phyloP scores from a whole-genome alignment of 208 protist genomes.

The Acanthamoeba pearcei region DNA sequence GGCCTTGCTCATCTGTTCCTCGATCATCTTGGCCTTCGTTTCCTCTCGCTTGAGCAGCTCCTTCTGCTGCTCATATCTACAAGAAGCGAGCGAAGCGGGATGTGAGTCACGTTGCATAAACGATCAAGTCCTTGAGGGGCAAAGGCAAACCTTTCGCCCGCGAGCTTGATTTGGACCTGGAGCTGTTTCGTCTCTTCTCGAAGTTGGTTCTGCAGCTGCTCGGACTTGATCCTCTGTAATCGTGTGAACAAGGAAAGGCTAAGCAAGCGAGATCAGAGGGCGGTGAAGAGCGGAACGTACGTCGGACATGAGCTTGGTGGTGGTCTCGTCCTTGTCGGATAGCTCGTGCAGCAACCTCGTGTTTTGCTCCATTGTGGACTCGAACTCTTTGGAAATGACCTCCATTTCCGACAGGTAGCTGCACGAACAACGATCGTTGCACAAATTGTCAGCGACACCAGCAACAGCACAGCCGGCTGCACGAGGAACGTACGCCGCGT shows the following conservation, averaged over 20 bases:
- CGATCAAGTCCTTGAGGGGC: not conserved
- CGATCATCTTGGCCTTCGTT: slow-evolving; percentile 55
- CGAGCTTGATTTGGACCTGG: slow-evolving; percentile 16
- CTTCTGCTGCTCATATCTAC: slow-evolving; percentile 29
- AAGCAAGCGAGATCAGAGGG: too few species aligned
- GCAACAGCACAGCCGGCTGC: not conserved
- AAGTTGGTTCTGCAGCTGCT: slow-evolving; percentile 56
- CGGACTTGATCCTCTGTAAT: slow-evolving; percentile 45
- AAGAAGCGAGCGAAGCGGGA: not conserved
- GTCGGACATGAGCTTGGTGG: slow-evolving; percentile 73
- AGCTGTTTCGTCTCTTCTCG: slow-evolving; percentile 68
- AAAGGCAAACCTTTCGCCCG: not conserved
- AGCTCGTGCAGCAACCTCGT: slow-evolving; percentile 43
- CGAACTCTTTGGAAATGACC: slow-evolving; percentile 44
- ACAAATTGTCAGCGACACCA: not conserved
- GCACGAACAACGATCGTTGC: not conserved
- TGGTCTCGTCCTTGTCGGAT: slow-evolving; percentile 66
- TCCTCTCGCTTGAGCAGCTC: slow-evolving; percentile 50
- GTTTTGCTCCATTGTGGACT: slow-evolving; percentile 54
- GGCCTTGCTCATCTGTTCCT: slow-evolving; percentile 48
- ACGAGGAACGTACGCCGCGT: not conserved
- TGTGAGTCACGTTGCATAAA: not conserved
- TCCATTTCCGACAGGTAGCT: slow-evolving; percentile 62
- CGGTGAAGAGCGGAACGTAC: not conserved
- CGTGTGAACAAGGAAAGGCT: not conserved